Evolutionary conservation across 2,329 filamentous ascomycete species (phyloP), one percentile per base, ranked within the genome.

Genomic region (Plenodomus tracheiphilus): DNA sequence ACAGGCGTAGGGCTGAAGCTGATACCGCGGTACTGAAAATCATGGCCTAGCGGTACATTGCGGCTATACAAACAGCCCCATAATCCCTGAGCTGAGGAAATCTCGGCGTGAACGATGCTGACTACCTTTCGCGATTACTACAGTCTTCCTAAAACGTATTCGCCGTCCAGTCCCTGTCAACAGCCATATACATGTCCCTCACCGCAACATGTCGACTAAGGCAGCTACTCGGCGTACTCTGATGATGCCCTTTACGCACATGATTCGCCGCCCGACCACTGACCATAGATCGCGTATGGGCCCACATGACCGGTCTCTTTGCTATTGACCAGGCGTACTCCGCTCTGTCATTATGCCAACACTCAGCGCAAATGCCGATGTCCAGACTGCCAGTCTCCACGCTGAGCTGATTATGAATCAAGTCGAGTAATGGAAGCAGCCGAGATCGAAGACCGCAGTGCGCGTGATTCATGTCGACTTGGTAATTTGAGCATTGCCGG

Each of bases 361-460:
- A 79, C 1, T 76, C 73, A 0, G 61, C 62, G 52, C 77, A 79
- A 10, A 80, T 71, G 4, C 76, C 76, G 19, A 75, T 60, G 42
- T 76, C 71, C 7, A 64, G 45, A 35, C 60, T 70, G 8, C 62
- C 59, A 35, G 64, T 58, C 20, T 69, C 68, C 10, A 70, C 52
- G 39, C 64, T 69, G 4, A 78, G 50, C 18, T 68, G 67, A 20
- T 71, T 69, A 48, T 83, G 79, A 22, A 91, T 72, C 44, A 85
- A 81, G 46, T 88, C 85, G 15, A 91, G 69, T 3, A 88, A 78
- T 7, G 87, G 85, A 34, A 88, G 73, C 3, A 91, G 70, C 16
- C 84, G 79, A 2, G 82, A 84, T 38, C 87, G 77, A 32, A 89
- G 76, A 1, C 88, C 88, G 64, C 88, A 92, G 68, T 91, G 87